Conservation (phyloP, 192 early-diverging fungal species). For the Phycomyces blakesleeanus region DNA sequence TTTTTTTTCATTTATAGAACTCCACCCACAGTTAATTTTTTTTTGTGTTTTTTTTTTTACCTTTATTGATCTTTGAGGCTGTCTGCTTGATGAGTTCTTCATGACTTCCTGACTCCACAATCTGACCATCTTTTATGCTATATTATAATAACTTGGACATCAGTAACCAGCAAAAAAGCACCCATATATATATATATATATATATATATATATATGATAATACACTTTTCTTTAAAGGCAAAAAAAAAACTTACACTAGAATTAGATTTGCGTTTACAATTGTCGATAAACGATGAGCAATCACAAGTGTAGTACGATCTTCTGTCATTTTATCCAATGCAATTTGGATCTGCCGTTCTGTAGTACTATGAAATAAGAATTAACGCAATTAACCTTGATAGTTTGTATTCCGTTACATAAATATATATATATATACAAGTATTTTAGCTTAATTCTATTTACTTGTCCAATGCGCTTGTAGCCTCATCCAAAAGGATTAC, state of each 20-base stretch:
- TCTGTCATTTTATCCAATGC: conserved; percentile 72
- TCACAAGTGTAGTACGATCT: conserved; percentile 81
- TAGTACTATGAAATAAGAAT: conserved; percentile 22
- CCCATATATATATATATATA: too few relatives aligned
- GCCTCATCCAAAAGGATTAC: conserved; percentile 84
- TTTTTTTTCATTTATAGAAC: neutral
- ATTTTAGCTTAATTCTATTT: conserved; percentile 65
- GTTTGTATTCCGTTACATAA: neutral
- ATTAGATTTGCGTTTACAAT: conserved; percentile 83
- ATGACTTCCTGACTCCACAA: conserved; percentile 83
- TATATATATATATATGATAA: too few relatives aligned
- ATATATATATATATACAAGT: too few relatives aligned
- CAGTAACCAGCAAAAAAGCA: too few relatives aligned
- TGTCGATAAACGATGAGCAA: conserved; percentile 83
- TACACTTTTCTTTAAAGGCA: too few relatives aligned
- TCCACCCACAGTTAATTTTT: too few relatives aligned
- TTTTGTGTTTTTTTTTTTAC: too few relatives aligned
- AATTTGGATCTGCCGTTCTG: conserved; percentile 75
- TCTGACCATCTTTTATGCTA: conserved; percentile 65
- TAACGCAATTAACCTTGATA: neutral
- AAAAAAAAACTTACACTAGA: conserved; percentile 43
- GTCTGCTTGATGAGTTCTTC: conserved; percentile 59
- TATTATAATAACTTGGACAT: too few relatives aligned
- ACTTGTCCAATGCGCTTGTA: conserved; percentile 81
- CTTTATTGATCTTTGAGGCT: conserved; percentile 12